Evolutionary conservation across 2,329 filamentous ascomycete species (phyloP), one percentile per base, ranked within the genome.

Genomic region (Teratosphaeriaceae sp.): DNA sequence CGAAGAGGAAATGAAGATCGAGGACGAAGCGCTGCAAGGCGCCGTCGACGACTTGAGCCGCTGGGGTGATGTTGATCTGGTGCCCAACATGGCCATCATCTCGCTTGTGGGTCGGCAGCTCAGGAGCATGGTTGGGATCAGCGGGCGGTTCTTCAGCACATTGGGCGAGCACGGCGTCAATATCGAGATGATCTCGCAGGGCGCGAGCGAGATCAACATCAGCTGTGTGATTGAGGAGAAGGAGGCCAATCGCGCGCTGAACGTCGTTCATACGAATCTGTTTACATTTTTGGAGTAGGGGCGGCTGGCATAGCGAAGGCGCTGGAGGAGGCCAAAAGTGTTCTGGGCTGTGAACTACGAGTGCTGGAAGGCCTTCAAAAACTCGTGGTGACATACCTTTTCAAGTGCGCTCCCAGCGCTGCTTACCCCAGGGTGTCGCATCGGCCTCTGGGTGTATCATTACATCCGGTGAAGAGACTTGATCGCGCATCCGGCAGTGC

Each of bases 171-270:
- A 95, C 63, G 85, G 86, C 56, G 82, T 98, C 61, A 98, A 98
- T 64, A 88, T 98, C 55, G 92, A 98, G 70, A 98, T 98, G 92
- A 98, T 98, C 54, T 95, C 88, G 19, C 92, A 98, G 71, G 92
- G 92, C 58, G 92, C 92, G 20, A 96, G 89, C 63, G 92, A 98
- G 72, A 98, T 98, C 68, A 98, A 97, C 65, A 98, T 98, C 47
- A 95, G 88, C 9, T 98, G 92, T 61, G 92, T 98, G 35, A 94
- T 98, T 62, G 88, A 94, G 58, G 87, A 88, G 53, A 75, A 82
- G 52, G 88, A 97, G 61, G 89, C 92, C 18, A 88, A 89, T 54
- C 80, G 92, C 54, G 92, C 92, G 23, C 84, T 98, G 74, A 97
- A 94, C 63, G 88, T 97, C 58, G 75, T 98, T 52, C 92, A 98